Evolutionary conservation across 2,329 filamentous ascomycete genomes (phyloP).

Genomic region (Coniosporium uncinatum): DNA sequence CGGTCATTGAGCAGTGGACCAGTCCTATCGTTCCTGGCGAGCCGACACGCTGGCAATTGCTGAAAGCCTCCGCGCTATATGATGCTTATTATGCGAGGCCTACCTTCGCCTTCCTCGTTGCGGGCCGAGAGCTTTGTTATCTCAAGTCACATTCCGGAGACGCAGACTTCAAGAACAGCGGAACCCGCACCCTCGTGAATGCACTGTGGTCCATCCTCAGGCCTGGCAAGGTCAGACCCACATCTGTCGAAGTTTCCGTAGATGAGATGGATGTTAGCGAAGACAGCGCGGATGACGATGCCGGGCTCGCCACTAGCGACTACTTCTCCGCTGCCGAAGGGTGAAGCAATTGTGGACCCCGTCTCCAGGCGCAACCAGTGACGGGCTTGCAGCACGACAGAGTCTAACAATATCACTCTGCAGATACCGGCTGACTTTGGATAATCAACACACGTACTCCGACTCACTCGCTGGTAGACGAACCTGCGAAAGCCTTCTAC

Average conservation of each 20-base stretch:
- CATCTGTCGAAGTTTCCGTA: not conserved
- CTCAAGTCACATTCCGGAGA: conserved; percentile 21
- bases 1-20: conserved; percentile 7
- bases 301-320: not conserved
- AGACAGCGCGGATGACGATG: not conserved
- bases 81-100: conserved; percentile 12
- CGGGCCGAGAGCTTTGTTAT: conserved; percentile 28
- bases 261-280: not conserved
- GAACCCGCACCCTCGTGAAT: not conserved
- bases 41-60: conserved; percentile 30
- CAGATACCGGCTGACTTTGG: too few relatives aligned
- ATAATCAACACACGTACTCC: too few relatives aligned
- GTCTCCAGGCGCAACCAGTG: too few relatives aligned
- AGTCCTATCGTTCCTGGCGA: conserved; percentile 9
- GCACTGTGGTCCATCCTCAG: too few relatives aligned
- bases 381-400: too few relatives aligned
- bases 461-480: too few relatives aligned
- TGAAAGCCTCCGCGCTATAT: conserved; percentile 39
- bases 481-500: too few relatives aligned
- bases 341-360: too few relatives aligned
- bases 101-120: conserved; percentile 29
- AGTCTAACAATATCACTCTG: too few relatives aligned
- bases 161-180: not conserved
- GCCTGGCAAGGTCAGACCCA: too few relatives aligned
- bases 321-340: not conserved